A percentile compares a stretch with the other conserved stretches of the same genome.
These are phyloP conservation scores for Myriosclerotinia duriaeana DNA, from an alignment of 2,329 filamentous ascomycete species.

Conservation along the genomic window DNA sequence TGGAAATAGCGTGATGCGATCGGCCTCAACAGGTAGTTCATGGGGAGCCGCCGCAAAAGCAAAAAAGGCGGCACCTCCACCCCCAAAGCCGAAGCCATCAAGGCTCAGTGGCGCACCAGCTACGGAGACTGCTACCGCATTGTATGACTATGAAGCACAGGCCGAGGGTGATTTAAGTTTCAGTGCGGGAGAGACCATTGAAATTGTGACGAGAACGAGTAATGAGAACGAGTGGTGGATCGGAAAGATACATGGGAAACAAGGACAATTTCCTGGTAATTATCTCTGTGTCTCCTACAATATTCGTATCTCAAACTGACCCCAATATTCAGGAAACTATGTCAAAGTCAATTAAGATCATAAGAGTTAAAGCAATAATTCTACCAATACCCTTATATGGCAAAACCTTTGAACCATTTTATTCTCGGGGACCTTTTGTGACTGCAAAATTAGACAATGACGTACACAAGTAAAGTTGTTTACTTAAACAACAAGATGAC, in stretches of 20 bases:
- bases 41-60: slow-evolving; percentile 61
- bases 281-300: background rate
- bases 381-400: slow-evolving; percentile 17
- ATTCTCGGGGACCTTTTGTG: slow-evolving; percentile 1
- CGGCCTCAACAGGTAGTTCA: slow-evolving; percentile 45
- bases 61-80: slow-evolving; percentile 64
- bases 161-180: slow-evolving; percentile 94
- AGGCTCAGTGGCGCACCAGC: slow-evolving; percentile 64
- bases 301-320: slow-evolving; percentile 25
- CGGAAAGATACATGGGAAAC: slow-evolving; percentile 73
- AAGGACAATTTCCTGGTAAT: slow-evolving; percentile 94
- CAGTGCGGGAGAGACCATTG: slow-evolving; percentile 81
- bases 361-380: background rate
- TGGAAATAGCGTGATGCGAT: slow-evolving; percentile 41
- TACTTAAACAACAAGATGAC: background rate
- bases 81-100: slow-evolving; percentile 79
- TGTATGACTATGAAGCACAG: slow-evolving; percentile 96
- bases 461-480: background rate
- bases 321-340: slow-evolving; percentile 48
- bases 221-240: slow-evolving; percentile 99
- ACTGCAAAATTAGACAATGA: slow-evolving; percentile 1
- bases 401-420: slow-evolving; percentile 17
- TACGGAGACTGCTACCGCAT: slow-evolving; percentile 78
- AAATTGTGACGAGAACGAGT: slow-evolving; percentile 77
- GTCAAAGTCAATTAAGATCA: slow-evolving; percentile 45